phyloP scores from a whole-genome alignment of 257 asterid genomes.

The Petrea volubilis region DNA sequence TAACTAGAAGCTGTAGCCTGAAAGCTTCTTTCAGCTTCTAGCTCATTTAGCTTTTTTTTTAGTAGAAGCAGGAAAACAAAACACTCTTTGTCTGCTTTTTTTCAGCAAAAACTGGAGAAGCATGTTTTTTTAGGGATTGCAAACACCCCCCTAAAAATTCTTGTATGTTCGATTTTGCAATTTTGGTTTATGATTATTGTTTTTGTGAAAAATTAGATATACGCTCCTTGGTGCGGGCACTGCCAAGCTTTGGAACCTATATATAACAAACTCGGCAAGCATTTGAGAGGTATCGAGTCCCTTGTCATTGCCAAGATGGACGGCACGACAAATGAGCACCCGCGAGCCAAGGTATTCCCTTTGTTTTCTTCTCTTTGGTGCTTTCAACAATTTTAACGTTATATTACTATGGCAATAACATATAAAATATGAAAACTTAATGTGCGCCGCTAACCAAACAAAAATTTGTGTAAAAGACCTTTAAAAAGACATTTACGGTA shows the following conservation, averaged over 20 bases:
- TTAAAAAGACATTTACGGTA: too few relatives aligned
- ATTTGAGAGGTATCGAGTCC: constrained; percentile 66
- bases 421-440: too few relatives aligned
- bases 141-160: too few relatives aligned
- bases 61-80: too few relatives aligned
- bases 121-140: too few relatives aligned
- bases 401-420: background rate
- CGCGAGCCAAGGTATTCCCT: constrained; percentile 82
- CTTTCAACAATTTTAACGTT: background rate
- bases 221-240: constrained; percentile 99
- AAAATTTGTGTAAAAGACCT: too few relatives aligned
- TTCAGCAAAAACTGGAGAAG: too few relatives aligned
- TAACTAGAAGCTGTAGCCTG: too few relatives aligned
- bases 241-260: constrained; percentile 89
- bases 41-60: too few relatives aligned
- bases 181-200: constrained; percentile 16
- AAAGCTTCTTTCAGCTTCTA: too few relatives aligned
- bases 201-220: constrained; percentile 49
- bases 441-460: too few relatives aligned
- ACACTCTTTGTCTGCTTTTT: too few relatives aligned
- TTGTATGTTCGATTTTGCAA: background rate
- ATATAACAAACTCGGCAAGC: constrained; percentile 83
- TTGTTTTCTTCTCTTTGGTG: background rate
- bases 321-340: constrained; percentile 95
- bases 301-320: constrained; percentile 97